Conservation (phyloP, 768 basidiomycete species). For the Tricholomella constricta region DNA sequence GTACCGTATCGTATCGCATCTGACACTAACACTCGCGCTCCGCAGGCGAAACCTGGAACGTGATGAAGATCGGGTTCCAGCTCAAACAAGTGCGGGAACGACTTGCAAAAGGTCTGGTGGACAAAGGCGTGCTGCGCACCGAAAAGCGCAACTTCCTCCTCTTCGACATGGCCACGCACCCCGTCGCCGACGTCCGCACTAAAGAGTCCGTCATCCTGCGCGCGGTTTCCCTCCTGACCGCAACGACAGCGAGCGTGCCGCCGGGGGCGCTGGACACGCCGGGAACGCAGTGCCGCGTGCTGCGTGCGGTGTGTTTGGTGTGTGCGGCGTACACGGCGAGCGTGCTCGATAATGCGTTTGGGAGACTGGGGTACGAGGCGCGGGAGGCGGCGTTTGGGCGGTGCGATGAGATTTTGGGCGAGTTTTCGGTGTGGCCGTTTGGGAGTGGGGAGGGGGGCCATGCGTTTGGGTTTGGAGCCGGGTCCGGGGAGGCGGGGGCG, state of each 20-base stretch:
- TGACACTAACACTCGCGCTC: neutral
- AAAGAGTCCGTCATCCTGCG: conserved; percentile 86
- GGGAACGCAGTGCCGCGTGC: conserved; percentile 76
- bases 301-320: conserved; percentile 82
- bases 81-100: conserved; percentile 98
- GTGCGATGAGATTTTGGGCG: conserved; percentile 91
- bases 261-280: conserved; percentile 73
- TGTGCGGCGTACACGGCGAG: conserved; percentile 94
- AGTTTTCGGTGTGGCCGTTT: conserved; percentile 92
- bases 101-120: conserved; percentile 94
- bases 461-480: conserved; percentile 18
- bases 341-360: conserved; percentile 94
- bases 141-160: conserved; percentile 98
- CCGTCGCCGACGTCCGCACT: conserved; percentile 88
- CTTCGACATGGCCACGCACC: conserved; percentile 99
- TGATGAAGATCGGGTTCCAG: conserved; percentile 99
- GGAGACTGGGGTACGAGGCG: conserved; percentile 87
- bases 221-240: conserved; percentile 75
- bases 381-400: conserved; percentile 91
- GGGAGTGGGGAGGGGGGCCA: conserved; percentile 40
- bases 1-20: no score
- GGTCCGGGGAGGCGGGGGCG: conserved; percentile 16
- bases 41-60: conserved; percentile 98
- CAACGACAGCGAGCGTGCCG: conserved; percentile 81
- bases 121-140: conserved; percentile 98